Evolutionary conservation across 441 rosid genomes (phyloP).

Genomic region (Euphorbia celastroides): DNA sequence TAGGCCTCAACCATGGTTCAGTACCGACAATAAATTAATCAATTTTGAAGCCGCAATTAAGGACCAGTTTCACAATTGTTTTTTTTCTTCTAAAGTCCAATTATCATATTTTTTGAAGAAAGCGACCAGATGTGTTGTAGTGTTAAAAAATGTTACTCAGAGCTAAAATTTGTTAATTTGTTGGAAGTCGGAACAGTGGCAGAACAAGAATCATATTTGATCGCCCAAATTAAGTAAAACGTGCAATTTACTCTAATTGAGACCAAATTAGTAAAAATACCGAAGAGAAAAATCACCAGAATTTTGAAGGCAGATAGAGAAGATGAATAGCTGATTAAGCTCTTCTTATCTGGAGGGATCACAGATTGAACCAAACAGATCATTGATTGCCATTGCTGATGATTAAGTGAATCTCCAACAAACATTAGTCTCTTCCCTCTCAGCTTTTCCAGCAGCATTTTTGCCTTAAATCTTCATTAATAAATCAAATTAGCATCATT

Average conservation of each 20-base stretch:
- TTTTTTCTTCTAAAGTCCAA: no score
- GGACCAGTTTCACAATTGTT: no score
- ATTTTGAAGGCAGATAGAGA: conserved; percentile 50
- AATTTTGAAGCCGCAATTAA: not conserved
- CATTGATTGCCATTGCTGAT: conserved; percentile 90
- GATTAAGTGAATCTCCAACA: conserved; percentile 76
- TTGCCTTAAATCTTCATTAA: conserved; percentile 53
- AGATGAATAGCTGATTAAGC: conserved; percentile 43
- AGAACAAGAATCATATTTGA: no score
- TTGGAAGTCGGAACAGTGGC: no score
- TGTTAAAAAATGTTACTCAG: no score
- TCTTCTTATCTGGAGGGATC: conserved; percentile 48
- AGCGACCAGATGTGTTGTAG: no score
- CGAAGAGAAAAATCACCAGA: conserved; percentile 31
- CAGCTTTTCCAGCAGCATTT: conserved; percentile 52
- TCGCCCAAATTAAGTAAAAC: not conserved
- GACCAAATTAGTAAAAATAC: no score
- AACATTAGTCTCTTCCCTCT: conserved; percentile 83
- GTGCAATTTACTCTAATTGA: no score
- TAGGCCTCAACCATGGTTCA: no score
- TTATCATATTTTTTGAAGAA: no score
- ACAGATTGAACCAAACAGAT: conserved; percentile 72
- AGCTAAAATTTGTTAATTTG: no score
- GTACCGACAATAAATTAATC: not conserved
- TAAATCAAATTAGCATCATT: not conserved